phyloP scores from a whole-genome alignment of 805 yeast genomes.

The Barnettozyma wickerhamii region DNA sequence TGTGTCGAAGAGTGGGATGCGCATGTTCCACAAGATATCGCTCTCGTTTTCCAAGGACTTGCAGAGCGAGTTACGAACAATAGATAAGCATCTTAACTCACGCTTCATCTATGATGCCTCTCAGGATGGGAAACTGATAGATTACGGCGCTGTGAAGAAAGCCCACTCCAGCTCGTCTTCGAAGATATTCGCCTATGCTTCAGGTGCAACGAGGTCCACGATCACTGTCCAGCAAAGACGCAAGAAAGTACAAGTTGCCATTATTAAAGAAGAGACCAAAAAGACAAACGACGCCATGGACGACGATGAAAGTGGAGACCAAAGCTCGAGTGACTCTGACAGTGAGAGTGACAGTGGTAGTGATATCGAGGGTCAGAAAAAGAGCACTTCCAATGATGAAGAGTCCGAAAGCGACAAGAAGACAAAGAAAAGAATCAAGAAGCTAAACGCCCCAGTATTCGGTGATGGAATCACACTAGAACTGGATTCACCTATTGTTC shows the following conservation, averaged over 20 bases:
- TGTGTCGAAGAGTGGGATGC: neutral
- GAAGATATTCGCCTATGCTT: conserved; percentile 4
- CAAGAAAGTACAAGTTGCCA: neutral
- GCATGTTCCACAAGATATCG: conserved; percentile 1
- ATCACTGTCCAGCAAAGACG: conserved; percentile 1
- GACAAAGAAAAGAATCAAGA: neutral
- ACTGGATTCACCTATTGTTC: conserved; percentile 36
- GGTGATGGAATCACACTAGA: conserved; percentile 18
- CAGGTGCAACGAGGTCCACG: conserved; percentile 1
- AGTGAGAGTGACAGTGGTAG: neutral
- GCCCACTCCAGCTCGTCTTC: neutral
- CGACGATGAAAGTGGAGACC: neutral
- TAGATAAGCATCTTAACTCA: conserved; percentile 12
- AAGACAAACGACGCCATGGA: neutral
- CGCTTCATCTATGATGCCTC: conserved; percentile 33
- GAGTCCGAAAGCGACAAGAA: neutral
- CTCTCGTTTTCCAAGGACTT: neutral
- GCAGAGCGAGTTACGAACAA: too few species aligned
- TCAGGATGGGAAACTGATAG: conserved; percentile 22
- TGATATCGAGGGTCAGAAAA: neutral
- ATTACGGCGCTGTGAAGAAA: conserved; percentile 3
- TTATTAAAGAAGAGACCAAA: neutral
- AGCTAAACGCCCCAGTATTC: conserved; percentile 8
- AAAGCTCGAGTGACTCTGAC: neutral
- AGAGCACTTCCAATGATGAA: neutral